Evolutionary conservation across 1,284 basidiomycete species (phyloP).

Genomic region (Chondrostereum purpureum): DNA sequence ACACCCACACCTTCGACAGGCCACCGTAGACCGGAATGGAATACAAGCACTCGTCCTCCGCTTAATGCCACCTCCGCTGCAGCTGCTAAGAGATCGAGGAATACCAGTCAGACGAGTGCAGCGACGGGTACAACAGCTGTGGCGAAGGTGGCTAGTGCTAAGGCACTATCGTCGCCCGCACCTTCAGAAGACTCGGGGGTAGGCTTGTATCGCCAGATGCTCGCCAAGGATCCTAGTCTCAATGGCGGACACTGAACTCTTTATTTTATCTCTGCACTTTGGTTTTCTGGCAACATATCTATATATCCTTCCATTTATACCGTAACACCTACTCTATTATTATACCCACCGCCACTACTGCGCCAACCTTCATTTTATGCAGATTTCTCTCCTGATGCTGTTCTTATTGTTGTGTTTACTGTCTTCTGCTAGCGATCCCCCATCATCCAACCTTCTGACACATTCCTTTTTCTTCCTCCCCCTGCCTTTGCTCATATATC

Average conservation of each 20-base stretch:
- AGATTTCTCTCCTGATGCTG: slow-evolving; percentile 1
- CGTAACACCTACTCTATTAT: not conserved
- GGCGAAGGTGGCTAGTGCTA: slow-evolving; percentile 28
- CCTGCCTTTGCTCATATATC: slow-evolving; percentile 18
- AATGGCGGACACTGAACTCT: too few species aligned
- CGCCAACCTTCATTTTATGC: not conserved
- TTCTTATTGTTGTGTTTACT: slow-evolving; percentile 1
- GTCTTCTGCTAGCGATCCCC: not conserved
- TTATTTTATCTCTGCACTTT: too few species aligned
- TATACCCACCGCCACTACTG: slow-evolving; percentile 2
- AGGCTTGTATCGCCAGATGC: slow-evolving; percentile 71
- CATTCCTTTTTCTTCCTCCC: slow-evolving; percentile 18
- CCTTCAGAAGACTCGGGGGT: slow-evolving; percentile 82
- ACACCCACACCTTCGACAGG: slow-evolving; percentile 60
- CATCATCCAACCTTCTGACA: slow-evolving; percentile 7
- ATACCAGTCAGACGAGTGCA: slow-evolving; percentile 63
- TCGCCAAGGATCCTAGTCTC: slow-evolving; percentile 61
- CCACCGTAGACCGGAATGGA: slow-evolving; percentile 52
- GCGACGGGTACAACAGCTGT: slow-evolving; percentile 34
- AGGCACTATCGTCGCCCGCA: slow-evolving; percentile 60
- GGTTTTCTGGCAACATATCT: not conserved
- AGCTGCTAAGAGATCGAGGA: slow-evolving; percentile 50
- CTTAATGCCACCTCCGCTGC: slow-evolving; percentile 32
- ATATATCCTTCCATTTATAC: slow-evolving; percentile 2
- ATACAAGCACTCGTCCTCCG: slow-evolving; percentile 47